A percentile compares a stretch with the other conserved stretches of the same genome.
These are phyloP conservation scores for Gelatoporia subvermispora DNA, from an alignment of 768 basidiomycete species.

Conservation along the genomic window DNA sequence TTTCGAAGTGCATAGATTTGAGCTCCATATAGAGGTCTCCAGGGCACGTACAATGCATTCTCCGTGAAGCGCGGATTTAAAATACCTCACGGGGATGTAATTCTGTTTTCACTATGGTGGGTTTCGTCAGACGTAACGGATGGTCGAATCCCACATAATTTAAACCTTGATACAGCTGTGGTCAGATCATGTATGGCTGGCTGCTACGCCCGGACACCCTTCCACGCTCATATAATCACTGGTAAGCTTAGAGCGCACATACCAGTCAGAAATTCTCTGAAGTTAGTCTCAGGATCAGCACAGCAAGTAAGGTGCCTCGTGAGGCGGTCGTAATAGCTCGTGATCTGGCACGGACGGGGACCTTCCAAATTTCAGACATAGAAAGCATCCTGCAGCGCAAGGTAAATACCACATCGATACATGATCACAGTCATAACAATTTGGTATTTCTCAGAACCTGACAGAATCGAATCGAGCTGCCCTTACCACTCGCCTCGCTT, in stretches of 20 bases:
- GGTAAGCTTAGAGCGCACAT: slow-evolving; percentile 40
- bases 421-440: neutral
- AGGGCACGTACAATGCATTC: slow-evolving; percentile 82
- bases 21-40: slow-evolving; percentile 59
- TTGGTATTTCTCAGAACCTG: slow-evolving; percentile 37
- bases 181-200: slow-evolving; percentile 82
- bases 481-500: slow-evolving; percentile 40
- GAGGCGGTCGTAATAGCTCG: slow-evolving; percentile 59
- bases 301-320: slow-evolving; percentile 59
- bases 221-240: slow-evolving; percentile 67
- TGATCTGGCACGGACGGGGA: slow-evolving; percentile 52
- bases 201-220: slow-evolving; percentile 80
- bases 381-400: slow-evolving; percentile 46
- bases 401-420: slow-evolving; percentile 22
- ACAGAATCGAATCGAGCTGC: slow-evolving; percentile 45
- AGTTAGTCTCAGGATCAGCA: slow-evolving; percentile 53
- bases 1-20: neutral
- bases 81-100: slow-evolving; percentile 78
- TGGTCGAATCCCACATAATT: too few species aligned
- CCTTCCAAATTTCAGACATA: slow-evolving; percentile 51
- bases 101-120: slow-evolving; percentile 76
- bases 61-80: slow-evolving; percentile 60
- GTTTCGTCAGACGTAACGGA: slow-evolving; percentile 16
- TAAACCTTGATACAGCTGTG: slow-evolving; percentile 51
- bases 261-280: neutral